Evolutionary conservation across 2,329 filamentous ascomycete genomes (phyloP).

Genomic region (Fusarium sulawesiense): DNA sequence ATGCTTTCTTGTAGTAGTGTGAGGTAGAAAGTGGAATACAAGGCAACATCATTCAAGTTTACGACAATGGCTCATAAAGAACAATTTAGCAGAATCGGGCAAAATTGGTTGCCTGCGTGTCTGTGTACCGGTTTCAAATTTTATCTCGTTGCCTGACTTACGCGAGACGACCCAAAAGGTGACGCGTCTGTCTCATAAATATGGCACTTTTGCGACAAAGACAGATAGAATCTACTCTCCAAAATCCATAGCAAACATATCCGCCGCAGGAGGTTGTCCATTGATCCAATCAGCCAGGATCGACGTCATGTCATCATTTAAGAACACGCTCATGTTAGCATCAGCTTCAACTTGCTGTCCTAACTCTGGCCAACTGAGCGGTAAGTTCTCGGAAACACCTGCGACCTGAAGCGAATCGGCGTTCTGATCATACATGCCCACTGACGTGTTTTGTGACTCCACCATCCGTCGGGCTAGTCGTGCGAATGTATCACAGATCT

Average conservation of each 20-base stretch:
- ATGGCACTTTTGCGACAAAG: not conserved
- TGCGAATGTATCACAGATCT: conserved; percentile 32
- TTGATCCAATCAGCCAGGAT: conserved; percentile 37
- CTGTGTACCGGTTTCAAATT: not conserved
- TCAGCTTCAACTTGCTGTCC: not conserved
- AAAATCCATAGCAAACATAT: conserved; percentile 35
- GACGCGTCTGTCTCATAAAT: not conserved
- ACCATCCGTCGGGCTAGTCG: conserved; percentile 31
- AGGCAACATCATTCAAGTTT: conserved; percentile 2
- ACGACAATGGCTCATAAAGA: not conserved
- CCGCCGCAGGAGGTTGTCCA: conserved; percentile 25
- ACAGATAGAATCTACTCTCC: not conserved
- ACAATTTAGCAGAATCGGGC: too few relatives aligned
- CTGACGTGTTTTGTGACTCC: conserved; percentile 30
- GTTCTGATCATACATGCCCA: conserved; percentile 33
- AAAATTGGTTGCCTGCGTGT: not conserved
- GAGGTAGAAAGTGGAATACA: not conserved
- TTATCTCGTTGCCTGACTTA: conserved; percentile 1
- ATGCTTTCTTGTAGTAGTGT: not conserved
- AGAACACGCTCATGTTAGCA: not conserved
- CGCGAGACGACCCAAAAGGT: not conserved
- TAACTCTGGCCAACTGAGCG: conserved; percentile 10
- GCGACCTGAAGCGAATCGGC: conserved; percentile 30
- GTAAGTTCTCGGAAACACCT: conserved; percentile 19
- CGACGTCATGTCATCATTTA: conserved; percentile 32